phyloP scores from a whole-genome alignment of 768 basidiomycete genomes.

The Trichaptum fuscoviolaceum region DNA sequence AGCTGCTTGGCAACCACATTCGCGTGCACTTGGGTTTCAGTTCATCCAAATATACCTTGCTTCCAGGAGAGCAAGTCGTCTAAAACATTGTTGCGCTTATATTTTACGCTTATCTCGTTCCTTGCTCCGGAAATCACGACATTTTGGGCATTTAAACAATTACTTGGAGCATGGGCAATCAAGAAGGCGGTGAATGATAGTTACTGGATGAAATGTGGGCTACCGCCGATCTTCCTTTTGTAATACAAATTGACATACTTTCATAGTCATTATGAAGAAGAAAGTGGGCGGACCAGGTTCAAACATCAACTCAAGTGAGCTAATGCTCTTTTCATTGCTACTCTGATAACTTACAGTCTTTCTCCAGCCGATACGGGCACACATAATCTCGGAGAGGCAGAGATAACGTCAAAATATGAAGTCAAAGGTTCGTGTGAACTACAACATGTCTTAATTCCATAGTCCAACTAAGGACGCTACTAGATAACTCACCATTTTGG shows the following conservation, averaged over 20 bases:
- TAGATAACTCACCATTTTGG: neutral
- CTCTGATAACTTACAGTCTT: no score
- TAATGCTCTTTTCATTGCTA: no score
- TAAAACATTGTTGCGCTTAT: slow-evolving; percentile 15
- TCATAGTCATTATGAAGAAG: neutral
- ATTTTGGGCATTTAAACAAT: neutral
- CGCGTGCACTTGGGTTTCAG: slow-evolving; percentile 24
- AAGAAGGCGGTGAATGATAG: neutral
- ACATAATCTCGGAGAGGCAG: no score
- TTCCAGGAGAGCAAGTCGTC: slow-evolving; percentile 4
- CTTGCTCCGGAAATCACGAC: slow-evolving; percentile 26
- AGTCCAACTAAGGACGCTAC: no score
- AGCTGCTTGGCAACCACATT: slow-evolving; percentile 24
- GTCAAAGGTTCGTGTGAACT: no score
- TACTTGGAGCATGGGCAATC: neutral
- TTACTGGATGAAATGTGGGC: neutral
- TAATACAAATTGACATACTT: neutral
- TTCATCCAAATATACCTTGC: slow-evolving; percentile 28
- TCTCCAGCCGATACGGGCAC: no score
- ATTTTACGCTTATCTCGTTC: slow-evolving; percentile 19
- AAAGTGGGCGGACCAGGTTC: no score
- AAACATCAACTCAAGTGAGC: no score
- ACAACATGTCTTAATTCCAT: no score
- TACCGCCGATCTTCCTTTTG: neutral
- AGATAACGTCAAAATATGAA: no score